Conservation (phyloP, 2,329 filamentous ascomycete genomes). For the Chrysosporium keratinophilum region DNA sequence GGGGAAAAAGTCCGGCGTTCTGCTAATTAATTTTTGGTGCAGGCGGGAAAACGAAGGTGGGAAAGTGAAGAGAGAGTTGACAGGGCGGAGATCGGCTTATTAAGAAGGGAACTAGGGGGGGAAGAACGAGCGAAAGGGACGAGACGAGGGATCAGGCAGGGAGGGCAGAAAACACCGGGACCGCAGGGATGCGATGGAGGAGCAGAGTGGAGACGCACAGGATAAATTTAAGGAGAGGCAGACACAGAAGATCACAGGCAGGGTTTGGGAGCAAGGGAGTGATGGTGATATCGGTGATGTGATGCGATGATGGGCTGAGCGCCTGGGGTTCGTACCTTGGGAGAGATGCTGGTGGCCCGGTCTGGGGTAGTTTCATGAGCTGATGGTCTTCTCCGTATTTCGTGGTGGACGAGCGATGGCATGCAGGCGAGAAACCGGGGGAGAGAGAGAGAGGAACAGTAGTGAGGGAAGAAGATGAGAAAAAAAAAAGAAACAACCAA, state of each 20-base stretch:
- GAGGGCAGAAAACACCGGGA: constrained; percentile 17
- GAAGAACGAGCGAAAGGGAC: no score
- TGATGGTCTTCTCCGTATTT: constrained; percentile 8
- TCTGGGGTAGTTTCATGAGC: background rate
- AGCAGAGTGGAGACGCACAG: constrained; percentile 19
- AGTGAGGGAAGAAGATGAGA: constrained; percentile 32
- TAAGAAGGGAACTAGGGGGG: constrained; percentile 16
- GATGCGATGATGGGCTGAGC: background rate
- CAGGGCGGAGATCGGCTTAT: constrained; percentile 12
- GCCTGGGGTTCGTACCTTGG: background rate
- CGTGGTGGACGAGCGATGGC: constrained; percentile 25
- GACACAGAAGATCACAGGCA: constrained; percentile 20
- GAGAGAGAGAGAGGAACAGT: constrained; percentile 26
- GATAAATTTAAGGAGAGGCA: constrained; percentile 18
- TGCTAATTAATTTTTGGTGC: background rate
- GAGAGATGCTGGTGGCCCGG: background rate
- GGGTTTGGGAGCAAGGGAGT: background rate
- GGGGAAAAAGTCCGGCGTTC: no score
- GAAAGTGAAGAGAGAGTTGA: constrained; percentile 13
- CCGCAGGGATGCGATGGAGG: constrained; percentile 16
- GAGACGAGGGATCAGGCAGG: constrained; percentile 15
- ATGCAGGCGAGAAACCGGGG: background rate
- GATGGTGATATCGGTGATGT: background rate
- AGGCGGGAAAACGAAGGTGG: constrained; percentile 5
- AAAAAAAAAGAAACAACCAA: constrained; percentile 17